These are phyloP conservation scores for Luvunga scandens DNA, from an alignment of 345 rosid genomes.

Conservation along the genomic window DNA sequence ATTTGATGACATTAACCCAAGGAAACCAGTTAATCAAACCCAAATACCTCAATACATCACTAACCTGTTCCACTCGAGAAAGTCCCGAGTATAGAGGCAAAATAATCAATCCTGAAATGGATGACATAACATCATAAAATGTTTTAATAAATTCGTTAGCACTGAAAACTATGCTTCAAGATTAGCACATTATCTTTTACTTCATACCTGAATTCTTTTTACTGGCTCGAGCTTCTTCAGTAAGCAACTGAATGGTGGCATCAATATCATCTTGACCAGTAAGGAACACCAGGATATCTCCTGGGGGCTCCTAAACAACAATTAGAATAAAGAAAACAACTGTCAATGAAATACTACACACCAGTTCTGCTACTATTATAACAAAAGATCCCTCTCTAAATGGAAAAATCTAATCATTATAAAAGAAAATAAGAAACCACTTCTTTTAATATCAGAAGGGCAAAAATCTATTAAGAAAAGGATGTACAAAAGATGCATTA, in stretches of 20 bases:
- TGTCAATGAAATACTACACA: neutral
- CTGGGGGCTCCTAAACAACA: slow-evolving; percentile 67
- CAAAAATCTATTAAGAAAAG: neutral
- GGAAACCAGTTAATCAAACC: neutral
- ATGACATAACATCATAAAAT: slow-evolving; percentile 16
- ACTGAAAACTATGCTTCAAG: neutral
- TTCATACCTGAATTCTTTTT: slow-evolving; percentile 61
- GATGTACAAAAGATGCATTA: neutral
- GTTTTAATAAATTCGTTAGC: neutral
- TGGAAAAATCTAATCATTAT: neutral
- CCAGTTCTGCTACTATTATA: neutral
- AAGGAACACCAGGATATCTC: slow-evolving; percentile 88
- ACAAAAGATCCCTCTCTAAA: neutral
- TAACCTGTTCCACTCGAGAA: slow-evolving; percentile 81
- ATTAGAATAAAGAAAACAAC: slow-evolving; percentile 4
- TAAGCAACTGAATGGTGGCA: slow-evolving; percentile 59
- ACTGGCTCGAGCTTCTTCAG: slow-evolving; percentile 64
- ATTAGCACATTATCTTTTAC: neutral
- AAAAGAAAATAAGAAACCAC: too few species aligned
- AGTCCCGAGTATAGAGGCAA: slow-evolving; percentile 90
- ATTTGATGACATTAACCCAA: neutral
- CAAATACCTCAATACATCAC: neutral
- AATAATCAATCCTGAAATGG: slow-evolving; percentile 65
- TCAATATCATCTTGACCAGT: slow-evolving; percentile 99
- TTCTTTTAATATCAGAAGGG: neutral